Percentiles rank a stretch among this genome's conserved stretches.
phyloP scores from a whole-genome alignment of 2,329 filamentous ascomycete species.

The Escovopsis sp. region DNA sequence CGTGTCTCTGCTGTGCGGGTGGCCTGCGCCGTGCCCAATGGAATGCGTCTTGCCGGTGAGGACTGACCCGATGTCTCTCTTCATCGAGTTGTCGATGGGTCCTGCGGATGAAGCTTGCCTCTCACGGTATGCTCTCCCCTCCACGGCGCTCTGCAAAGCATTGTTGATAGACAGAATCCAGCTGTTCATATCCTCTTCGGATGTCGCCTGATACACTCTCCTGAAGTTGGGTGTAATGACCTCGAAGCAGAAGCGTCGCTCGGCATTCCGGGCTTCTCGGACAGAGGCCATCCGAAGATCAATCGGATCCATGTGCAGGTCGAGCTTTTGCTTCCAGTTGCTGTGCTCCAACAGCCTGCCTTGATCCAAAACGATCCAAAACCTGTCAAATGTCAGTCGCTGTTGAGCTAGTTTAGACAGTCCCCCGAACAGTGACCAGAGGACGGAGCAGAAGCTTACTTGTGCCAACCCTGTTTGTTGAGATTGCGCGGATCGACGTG shows the following conservation, averaged over 20 bases:
- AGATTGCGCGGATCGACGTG: slow-evolving; percentile 90
- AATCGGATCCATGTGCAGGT: slow-evolving; percentile 95
- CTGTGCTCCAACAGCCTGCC: slow-evolving; percentile 95
- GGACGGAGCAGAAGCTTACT: slow-evolving; percentile 51
- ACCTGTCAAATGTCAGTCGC: slow-evolving; percentile 37
- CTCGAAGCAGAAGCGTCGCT: slow-evolving; percentile 93
- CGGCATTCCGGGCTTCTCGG: slow-evolving; percentile 83
- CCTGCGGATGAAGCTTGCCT: slow-evolving; percentile 25
- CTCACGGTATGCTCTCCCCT: slow-evolving; percentile 52
- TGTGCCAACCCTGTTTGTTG: slow-evolving; percentile 98
- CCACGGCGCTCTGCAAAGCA: slow-evolving; percentile 86
- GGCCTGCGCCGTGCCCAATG: slow-evolving; percentile 37
- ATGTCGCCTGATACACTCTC: slow-evolving; percentile 91
- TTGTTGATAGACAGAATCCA: slow-evolving; percentile 98
- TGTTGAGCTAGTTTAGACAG: background rate
- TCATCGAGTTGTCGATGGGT: slow-evolving; percentile 40
- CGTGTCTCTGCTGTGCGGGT: slow-evolving; percentile 28
- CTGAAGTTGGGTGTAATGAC: slow-evolving; percentile 95
- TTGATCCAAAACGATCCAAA: slow-evolving; percentile 97
- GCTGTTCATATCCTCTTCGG: slow-evolving; percentile 92
- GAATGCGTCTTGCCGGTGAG: slow-evolving; percentile 83
- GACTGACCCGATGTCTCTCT: slow-evolving; percentile 81
- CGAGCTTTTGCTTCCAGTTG: slow-evolving; percentile 96
- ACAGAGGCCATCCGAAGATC: slow-evolving; percentile 95
- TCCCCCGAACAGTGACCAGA: no score